phyloP scores from a whole-genome alignment of 768 basidiomycete species.

The Hygrocybe punicea region DNA sequence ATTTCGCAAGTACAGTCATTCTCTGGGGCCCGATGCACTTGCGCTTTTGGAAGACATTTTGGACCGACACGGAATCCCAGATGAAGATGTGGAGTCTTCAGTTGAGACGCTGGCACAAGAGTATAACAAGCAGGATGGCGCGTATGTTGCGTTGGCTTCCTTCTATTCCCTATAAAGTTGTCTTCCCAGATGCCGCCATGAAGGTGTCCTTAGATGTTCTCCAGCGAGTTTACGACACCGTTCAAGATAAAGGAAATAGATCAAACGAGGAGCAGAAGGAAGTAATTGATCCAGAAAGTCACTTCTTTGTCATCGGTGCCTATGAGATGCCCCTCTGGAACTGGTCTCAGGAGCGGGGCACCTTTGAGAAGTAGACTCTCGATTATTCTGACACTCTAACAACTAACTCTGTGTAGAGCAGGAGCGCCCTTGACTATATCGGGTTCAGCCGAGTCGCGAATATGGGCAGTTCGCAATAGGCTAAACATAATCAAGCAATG shows the following conservation, averaged over 20 bases:
- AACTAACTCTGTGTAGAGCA: conserved; percentile 39
- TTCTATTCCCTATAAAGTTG: background rate
- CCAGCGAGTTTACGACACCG: conserved; percentile 66
- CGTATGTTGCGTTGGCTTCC: conserved; percentile 10
- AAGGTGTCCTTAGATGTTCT: conserved; percentile 71
- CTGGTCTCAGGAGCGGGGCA: conserved; percentile 82
- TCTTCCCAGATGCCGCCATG: conserved; percentile 65
- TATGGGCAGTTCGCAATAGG: conserved; percentile 76
- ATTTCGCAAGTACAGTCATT: conserved; percentile 85
- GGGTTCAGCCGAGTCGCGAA: conserved; percentile 79
- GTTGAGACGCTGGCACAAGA: conserved; percentile 80
- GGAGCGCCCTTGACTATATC: conserved; percentile 61
- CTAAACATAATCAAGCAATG: conserved; percentile 91
- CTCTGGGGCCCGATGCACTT: conserved; percentile 75
- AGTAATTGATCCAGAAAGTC: conserved; percentile 71
- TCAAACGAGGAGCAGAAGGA: conserved; percentile 50
- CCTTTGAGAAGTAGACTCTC: conserved; percentile 75
- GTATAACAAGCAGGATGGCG: conserved; percentile 88
- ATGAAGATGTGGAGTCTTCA: conserved; percentile 67
- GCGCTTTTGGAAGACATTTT: conserved; percentile 70
- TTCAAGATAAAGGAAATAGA: conserved; percentile 63
- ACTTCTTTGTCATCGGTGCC: conserved; percentile 81
- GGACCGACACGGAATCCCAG: conserved; percentile 64
- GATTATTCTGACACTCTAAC: background rate
- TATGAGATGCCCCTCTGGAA: conserved; percentile 96